phyloP scores from a whole-genome alignment of 2,329 filamentous ascomycete species.

The Aspergillus luchuensis region DNA sequence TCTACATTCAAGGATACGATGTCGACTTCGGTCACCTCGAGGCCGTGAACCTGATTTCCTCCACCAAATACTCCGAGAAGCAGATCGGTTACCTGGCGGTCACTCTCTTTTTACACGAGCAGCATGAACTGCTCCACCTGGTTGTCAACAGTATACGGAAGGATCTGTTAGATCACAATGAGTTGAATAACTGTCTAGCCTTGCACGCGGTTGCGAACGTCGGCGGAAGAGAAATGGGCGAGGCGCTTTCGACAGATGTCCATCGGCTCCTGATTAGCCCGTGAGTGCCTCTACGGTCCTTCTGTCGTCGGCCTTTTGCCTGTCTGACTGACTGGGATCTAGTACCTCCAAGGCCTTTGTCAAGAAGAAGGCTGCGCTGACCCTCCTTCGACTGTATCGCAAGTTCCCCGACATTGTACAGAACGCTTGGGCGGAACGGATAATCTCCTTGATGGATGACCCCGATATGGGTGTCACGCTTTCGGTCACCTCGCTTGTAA shows the following conservation, averaged over 20 bases:
- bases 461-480: conserved; percentile 89
- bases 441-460: conserved; percentile 99
- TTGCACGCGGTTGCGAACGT: conserved; percentile 98
- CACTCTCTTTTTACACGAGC: conserved; percentile 93
- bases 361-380: conserved; percentile 98
- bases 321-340: conserved; percentile 28
- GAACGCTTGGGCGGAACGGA: conserved; percentile 94
- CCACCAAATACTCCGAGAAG: conserved; percentile 97
- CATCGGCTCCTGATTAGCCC: conserved; percentile 93
- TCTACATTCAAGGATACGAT: conserved; percentile 98
- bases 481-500: conserved; percentile 92
- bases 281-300: conserved; percentile 55
- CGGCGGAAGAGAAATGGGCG: conserved; percentile 93
- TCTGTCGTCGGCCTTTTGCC: neutral
- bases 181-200: conserved; percentile 95
- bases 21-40: conserved; percentile 98
- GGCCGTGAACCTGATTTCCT: conserved; percentile 95
- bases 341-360: conserved; percentile 92
- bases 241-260: conserved; percentile 87
- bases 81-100: conserved; percentile 98
- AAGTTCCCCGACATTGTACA: conserved; percentile 94
- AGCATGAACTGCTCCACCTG: conserved; percentile 91
- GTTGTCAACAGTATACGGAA: conserved; percentile 99
- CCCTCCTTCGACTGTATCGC: conserved; percentile 86
- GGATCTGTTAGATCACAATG: conserved; percentile 90